Evolutionary conservation across 2,329 filamentous ascomycete genomes (phyloP).

Genomic region (Colletotrichum sublineola): DNA sequence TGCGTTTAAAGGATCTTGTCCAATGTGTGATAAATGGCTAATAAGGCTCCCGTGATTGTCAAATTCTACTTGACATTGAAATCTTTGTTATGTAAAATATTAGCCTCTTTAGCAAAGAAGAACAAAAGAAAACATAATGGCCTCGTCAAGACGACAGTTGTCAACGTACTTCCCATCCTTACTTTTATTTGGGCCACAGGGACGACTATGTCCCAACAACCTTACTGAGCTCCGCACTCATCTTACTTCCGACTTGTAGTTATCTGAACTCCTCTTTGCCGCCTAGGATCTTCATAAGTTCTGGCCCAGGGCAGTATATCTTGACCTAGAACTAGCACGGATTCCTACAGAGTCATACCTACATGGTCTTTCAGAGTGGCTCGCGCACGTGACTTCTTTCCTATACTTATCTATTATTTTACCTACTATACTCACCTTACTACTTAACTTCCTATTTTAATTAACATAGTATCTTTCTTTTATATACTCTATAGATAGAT

Average conservation of each 20-base stretch:
- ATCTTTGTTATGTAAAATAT: neutral
- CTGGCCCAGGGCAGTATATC: neutral
- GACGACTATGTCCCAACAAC: neutral
- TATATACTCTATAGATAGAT: neutral
- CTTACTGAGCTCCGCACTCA: neutral
- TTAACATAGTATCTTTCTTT: slow-evolving; percentile 7
- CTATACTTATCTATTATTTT: neutral
- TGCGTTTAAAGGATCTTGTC: neutral
- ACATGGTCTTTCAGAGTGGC: neutral
- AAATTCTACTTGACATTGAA: neutral
- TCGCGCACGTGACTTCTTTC: neutral
- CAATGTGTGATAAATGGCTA: neutral
- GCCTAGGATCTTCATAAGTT: neutral
- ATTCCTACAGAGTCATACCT: slow-evolving; percentile 1
- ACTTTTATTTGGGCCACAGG: slow-evolving; percentile 22
- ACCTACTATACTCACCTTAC: slow-evolving; percentile 5
- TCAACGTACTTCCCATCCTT: neutral
- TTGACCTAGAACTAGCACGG: neutral
- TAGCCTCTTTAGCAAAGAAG: too few relatives aligned
- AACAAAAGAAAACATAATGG: neutral
- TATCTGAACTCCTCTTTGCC: neutral
- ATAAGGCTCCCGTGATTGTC: neutral
- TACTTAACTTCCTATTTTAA: slow-evolving; percentile 18
- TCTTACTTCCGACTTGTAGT: neutral
- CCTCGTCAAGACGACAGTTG: neutral